A percentile compares a stretch with the other conserved stretches of the same genome.
phyloP scores from a whole-genome alignment of 1,284 basidiomycete genomes.

The Cryptococcus maquisensis region DNA sequence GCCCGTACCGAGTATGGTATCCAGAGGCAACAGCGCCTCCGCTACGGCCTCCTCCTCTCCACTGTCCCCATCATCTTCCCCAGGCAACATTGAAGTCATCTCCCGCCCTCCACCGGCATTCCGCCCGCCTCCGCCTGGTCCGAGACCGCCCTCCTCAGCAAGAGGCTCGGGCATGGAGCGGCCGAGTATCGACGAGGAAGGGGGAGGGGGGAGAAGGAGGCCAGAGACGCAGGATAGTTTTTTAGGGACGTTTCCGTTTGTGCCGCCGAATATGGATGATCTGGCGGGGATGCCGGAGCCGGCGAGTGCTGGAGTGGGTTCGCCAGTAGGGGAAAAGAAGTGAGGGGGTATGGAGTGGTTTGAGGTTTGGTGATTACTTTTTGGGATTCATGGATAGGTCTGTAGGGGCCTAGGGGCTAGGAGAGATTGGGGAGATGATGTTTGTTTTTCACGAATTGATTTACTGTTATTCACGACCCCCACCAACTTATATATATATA shows the following conservation, averaged over 20 bases:
- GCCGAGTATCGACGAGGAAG: neutral
- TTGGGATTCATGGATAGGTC: too few relatives aligned
- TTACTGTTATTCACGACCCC: too few relatives aligned
- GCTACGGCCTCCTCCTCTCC: neutral
- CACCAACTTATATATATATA: too few relatives aligned
- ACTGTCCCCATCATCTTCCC: too few relatives aligned
- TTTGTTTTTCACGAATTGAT: too few relatives aligned
- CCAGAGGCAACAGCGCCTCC: too few relatives aligned
- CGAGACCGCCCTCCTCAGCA: neutral
- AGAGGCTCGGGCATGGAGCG: neutral
- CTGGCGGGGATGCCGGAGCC: conserved; percentile 20
- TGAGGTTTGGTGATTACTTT: neutral
- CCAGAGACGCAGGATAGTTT: conserved; percentile 35
- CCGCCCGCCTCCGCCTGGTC: conserved; percentile 1
- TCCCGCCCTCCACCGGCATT: conserved; percentile 14
- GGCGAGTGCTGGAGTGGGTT: neutral
- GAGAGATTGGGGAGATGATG: too few relatives aligned
- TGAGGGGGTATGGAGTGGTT: neutral
- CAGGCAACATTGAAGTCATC: neutral
- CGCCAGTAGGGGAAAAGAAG: neutral
- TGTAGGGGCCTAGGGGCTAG: too few relatives aligned
- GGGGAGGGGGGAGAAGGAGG: neutral
- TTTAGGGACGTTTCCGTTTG: conserved; percentile 43
- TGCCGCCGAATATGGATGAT: conserved; percentile 36
- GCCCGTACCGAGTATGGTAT: neutral